Conservation (phyloP, 2,329 filamentous ascomycete species). For the Fusarium papillatum region DNA sequence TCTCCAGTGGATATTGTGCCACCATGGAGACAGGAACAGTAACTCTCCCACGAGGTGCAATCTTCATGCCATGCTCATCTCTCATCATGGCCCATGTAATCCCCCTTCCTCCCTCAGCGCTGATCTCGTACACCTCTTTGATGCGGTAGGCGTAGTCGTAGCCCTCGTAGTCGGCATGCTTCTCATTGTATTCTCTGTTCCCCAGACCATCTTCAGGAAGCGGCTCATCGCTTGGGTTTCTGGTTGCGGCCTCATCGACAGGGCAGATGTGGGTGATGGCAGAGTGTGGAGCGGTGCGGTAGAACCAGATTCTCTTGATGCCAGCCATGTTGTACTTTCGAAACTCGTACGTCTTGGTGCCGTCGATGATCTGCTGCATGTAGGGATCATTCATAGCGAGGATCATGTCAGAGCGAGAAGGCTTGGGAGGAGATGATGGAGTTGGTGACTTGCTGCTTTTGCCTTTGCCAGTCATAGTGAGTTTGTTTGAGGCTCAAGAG, state of each 20-base stretch:
- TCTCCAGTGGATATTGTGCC: neutral
- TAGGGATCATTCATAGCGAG: slow-evolving; percentile 32
- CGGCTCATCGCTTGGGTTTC: slow-evolving; percentile 23
- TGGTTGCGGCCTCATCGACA: slow-evolving; percentile 26
- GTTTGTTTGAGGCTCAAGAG: neutral
- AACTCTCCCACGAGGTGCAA: slow-evolving; percentile 11
- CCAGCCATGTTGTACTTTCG: slow-evolving; percentile 37
- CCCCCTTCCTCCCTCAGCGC: neutral
- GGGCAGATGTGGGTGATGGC: slow-evolving; percentile 44
- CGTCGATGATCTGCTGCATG: slow-evolving; percentile 42
- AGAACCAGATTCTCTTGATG: slow-evolving; percentile 44
- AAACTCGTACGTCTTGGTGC: slow-evolving; percentile 42
- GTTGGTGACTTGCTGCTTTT: neutral
- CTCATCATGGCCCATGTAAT: slow-evolving; percentile 36
- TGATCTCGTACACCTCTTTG: slow-evolving; percentile 38
- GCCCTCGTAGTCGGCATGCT: slow-evolving; percentile 40
- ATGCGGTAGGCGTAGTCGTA: slow-evolving; percentile 47
- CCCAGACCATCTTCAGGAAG: slow-evolving; percentile 39
- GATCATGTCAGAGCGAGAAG: slow-evolving; percentile 20
- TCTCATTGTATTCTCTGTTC: slow-evolving; percentile 44
- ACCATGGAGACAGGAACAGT: neutral
- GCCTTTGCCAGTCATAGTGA: neutral
- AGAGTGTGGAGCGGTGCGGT: slow-evolving; percentile 42
- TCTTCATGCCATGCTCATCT: slow-evolving; percentile 18
- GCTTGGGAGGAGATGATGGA: neutral